phyloP scores from a whole-genome alignment of 2,329 filamentous ascomycete genomes.

The Emergomyces orientalis region DNA sequence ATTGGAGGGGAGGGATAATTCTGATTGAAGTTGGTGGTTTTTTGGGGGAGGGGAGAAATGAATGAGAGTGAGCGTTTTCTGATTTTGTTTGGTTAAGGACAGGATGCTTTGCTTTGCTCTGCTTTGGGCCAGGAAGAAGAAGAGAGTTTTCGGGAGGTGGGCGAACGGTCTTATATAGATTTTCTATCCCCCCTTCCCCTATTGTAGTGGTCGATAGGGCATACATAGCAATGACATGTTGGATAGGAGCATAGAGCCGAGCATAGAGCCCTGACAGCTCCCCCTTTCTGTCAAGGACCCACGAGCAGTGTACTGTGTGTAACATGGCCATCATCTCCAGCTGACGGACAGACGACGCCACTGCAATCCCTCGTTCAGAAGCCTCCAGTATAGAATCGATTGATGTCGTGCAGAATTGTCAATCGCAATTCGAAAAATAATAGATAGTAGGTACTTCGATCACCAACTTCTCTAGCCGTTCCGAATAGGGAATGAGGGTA shows the following conservation, averaged over 20 bases:
- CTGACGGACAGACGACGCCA: neutral
- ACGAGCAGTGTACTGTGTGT: neutral
- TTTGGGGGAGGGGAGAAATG: neutral
- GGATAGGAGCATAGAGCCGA: neutral
- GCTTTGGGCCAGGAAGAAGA: neutral
- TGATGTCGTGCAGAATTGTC: neutral
- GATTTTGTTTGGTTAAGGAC: neutral
- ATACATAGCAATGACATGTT: neutral
- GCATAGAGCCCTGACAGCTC: neutral
- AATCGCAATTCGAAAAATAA: neutral
- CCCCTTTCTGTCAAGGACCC: neutral
- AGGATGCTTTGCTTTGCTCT: slow-evolving; percentile 6
- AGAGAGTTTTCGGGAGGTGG: neutral
- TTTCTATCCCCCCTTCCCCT: neutral
- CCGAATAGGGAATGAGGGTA: neutral
- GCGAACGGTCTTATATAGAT: slow-evolving; percentile 4
- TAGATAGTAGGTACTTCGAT: neutral
- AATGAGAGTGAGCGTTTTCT: neutral
- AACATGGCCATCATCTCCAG: neutral
- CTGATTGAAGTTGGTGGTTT: neutral
- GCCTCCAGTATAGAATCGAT: too few relatives aligned
- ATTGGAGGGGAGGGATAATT: neutral
- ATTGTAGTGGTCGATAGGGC: neutral
- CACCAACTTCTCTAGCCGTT: neutral
- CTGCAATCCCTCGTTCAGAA: neutral